Evolutionary conservation across 768 basidiomycete species (phyloP).

Genomic region (Neoboletus magnificus): DNA sequence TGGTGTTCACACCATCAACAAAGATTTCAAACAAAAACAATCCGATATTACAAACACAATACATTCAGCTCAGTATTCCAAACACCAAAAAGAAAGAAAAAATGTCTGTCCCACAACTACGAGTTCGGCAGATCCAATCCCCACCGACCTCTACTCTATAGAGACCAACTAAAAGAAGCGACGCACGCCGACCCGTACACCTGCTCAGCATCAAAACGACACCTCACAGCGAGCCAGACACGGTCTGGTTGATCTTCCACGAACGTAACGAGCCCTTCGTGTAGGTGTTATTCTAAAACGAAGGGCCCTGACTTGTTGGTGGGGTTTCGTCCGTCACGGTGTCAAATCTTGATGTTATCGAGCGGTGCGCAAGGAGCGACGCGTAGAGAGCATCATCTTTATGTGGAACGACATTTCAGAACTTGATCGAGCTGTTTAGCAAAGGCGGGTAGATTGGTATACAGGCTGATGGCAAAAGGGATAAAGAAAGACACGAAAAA

Average conservation of each 20-base stretch:
- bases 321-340: conserved; percentile 5
- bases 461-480: neutral
- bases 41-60: neutral
- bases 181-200: conserved; percentile 37
- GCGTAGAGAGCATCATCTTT: neutral
- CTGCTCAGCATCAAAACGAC: conserved; percentile 59
- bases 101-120: conserved; percentile 71
- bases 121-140: conserved; percentile 38
- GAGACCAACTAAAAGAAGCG: conserved; percentile 40
- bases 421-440: neutral
- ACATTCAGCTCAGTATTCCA: conserved; percentile 10
- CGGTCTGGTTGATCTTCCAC: conserved; percentile 54
- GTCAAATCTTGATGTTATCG: too few species aligned
- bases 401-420: neutral
- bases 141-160: conserved; percentile 59
- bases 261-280: conserved; percentile 68
- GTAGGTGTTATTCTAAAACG: conserved; percentile 34
- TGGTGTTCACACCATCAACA: too few species aligned
- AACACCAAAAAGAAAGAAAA: neutral
- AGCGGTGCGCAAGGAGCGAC: too few species aligned
- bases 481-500: neutral
- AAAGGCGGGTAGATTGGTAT: too few species aligned
- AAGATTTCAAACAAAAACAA: too few species aligned
- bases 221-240: conserved; percentile 41
- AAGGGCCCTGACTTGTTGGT: conserved; percentile 64